Evolutionary conservation across 2,329 filamentous ascomycete species (phyloP).

Genomic region (Lachnellula occidentalis): DNA sequence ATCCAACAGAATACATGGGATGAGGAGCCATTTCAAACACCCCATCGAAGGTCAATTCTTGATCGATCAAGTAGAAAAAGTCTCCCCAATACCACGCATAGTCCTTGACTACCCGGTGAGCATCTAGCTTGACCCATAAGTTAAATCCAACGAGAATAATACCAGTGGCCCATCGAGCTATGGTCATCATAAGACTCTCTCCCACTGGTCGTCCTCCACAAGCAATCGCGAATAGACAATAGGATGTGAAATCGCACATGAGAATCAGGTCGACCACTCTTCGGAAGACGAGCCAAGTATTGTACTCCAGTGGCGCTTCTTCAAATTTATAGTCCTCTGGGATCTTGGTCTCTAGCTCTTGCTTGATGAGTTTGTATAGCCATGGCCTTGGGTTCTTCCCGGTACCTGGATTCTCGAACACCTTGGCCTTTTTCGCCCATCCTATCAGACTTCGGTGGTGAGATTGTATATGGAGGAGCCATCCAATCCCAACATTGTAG

Average conservation of each 20-base stretch:
- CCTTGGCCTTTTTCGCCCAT: constrained; percentile 79
- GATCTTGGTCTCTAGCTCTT: constrained; percentile 91
- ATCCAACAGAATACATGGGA: constrained; percentile 98
- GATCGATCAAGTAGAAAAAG: constrained; percentile 97
- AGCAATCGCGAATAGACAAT: constrained; percentile 90
- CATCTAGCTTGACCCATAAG: constrained; percentile 96
- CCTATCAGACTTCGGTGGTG: constrained; percentile 78
- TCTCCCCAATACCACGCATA: constrained; percentile 99
- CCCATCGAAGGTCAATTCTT: constrained; percentile 95
- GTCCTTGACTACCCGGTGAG: constrained; percentile 95
- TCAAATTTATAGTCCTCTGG: constrained; percentile 91
- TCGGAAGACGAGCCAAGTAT: constrained; percentile 96
- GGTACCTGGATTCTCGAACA: constrained; percentile 80
- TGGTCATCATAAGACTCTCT: constrained; percentile 64
- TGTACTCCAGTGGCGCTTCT: constrained; percentile 92
- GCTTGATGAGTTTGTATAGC: constrained; percentile 78
- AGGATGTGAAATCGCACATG: constrained; percentile 98
- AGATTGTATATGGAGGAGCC: constrained; percentile 83
- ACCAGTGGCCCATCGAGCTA: constrained; percentile 73
- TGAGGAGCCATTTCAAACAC: constrained; percentile 99
- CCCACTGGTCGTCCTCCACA: constrained; percentile 70
- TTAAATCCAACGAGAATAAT: constrained; percentile 84
- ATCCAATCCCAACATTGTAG: constrained; percentile 93
- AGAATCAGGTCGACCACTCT: constrained; percentile 93
- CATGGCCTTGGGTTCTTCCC: constrained; percentile 77